Percentiles rank a stretch among this genome's conserved stretches.
These are phyloP conservation scores for Lumnitzera littorea DNA, from an alignment of 345 rosid species.

Conservation along the genomic window DNA sequence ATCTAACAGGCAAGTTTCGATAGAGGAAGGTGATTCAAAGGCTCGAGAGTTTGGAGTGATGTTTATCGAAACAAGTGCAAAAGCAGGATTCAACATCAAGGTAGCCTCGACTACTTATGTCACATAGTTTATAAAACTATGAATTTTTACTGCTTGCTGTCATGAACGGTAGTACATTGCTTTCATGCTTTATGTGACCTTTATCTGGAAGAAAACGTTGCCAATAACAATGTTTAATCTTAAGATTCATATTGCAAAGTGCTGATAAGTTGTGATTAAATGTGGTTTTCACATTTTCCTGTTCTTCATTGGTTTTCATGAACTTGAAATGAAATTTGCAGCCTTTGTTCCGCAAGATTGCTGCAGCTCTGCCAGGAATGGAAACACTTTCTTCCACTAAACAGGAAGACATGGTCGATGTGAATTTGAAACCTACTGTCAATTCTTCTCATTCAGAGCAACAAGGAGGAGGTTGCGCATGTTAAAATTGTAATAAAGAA, in stretches of 20 bases:
- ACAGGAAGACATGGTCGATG: conserved; percentile 96
- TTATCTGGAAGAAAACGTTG: too few species aligned
- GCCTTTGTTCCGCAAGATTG: conserved; percentile 92
- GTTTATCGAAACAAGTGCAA: conserved; percentile 93
- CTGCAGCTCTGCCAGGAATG: conserved; percentile 96
- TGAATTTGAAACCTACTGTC: conserved; percentile 66
- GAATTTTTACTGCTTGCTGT: background rate
- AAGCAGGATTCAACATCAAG: conserved; percentile 93
- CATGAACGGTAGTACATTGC: too few species aligned
- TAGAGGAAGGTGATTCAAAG: conserved; percentile 89
- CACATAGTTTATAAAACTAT: background rate
- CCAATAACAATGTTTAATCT: too few species aligned
- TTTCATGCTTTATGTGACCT: too few species aligned
- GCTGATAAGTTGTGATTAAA: background rate
- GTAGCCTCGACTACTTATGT: conserved; percentile 17
- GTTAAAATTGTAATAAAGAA: conserved; percentile 23
- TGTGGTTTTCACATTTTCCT: background rate
- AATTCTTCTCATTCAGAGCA: conserved; percentile 72
- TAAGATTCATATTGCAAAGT: background rate
- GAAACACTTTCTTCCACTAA: conserved; percentile 79
- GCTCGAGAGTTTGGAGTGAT: conserved; percentile 78
- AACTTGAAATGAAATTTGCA: conserved; percentile 24
- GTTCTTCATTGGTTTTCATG: background rate
- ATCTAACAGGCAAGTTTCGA: conserved; percentile 77
- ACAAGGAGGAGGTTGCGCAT: conserved; percentile 81